Conservation (phyloP, 2,329 filamentous ascomycete genomes). For the Pseudogymnoascus sp. region DNA sequence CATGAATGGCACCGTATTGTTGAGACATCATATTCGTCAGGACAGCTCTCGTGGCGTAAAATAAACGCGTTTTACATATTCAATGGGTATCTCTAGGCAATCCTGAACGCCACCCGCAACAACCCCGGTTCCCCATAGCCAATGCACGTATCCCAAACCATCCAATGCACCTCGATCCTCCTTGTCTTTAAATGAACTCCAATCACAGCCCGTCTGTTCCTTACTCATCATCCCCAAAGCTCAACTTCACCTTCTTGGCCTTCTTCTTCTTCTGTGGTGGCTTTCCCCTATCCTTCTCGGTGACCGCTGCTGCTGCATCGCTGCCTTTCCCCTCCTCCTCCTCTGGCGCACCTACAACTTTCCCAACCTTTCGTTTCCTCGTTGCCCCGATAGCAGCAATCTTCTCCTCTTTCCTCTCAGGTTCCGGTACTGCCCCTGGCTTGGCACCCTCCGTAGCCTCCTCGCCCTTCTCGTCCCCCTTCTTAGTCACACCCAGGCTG, state of each 20-base stretch:
- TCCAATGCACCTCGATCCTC: not conserved
- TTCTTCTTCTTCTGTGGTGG: constrained; percentile 32
- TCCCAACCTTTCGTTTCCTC: constrained; percentile 50
- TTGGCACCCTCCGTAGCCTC: constrained; percentile 16
- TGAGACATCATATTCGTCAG: not conserved
- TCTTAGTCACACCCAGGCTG: not conserved
- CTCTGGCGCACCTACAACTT: constrained; percentile 35
- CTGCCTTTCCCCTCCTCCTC: constrained; percentile 14
- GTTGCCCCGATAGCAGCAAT: constrained; percentile 37
- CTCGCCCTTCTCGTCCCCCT: constrained; percentile 14
- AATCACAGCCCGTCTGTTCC: not conserved
- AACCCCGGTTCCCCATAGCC: not conserved
- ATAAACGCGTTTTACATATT: not conserved
- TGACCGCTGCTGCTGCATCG: constrained; percentile 12
- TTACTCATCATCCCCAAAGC: constrained; percentile 54
- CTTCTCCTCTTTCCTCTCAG: constrained; percentile 29
- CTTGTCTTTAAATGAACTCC: not conserved
- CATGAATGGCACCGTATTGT: not conserved
- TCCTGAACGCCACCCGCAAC: constrained; percentile 1
- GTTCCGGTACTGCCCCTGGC: not conserved
- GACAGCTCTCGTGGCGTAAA: not conserved
- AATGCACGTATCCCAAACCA: not conserved
- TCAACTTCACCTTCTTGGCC: constrained; percentile 56
- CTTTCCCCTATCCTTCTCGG: constrained; percentile 13
- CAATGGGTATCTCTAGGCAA: constrained; percentile 2